Evolutionary conservation across 768 basidiomycete genomes (phyloP).

Genomic region (Scleroderma citrinum): DNA sequence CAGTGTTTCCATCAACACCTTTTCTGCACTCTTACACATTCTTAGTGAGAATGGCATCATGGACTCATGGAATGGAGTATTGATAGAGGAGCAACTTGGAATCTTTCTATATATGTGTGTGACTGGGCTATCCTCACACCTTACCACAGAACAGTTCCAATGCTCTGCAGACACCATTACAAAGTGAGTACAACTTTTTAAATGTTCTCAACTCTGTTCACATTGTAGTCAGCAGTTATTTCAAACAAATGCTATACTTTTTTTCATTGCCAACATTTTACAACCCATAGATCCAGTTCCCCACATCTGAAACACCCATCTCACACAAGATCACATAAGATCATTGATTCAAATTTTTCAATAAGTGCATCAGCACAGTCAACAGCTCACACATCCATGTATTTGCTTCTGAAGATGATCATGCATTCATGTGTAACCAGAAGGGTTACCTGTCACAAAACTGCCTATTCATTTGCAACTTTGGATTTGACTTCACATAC

Average conservation of each 20-base stretch:
- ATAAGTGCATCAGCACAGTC: neutral
- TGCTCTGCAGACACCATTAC: neutral
- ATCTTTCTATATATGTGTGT: neutral
- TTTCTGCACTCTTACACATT: conserved; percentile 4
- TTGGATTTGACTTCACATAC: conserved; percentile 6
- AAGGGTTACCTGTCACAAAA: conserved; percentile 13
- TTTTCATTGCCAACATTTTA: neutral
- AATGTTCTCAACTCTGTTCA: no score
- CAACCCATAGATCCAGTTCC: neutral
- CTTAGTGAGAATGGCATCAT: neutral
- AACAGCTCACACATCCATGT: neutral
- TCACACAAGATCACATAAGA: neutral
- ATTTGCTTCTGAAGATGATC: neutral
- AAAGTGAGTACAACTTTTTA: neutral
- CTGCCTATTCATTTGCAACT: conserved; percentile 7
- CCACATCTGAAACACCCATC: neutral
- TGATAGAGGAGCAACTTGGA: neutral
- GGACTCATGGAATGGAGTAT: neutral
- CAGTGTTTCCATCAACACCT: conserved; percentile 7
- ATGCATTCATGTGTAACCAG: neutral
- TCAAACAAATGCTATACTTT: neutral
- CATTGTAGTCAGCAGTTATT: neutral
- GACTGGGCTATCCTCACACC: neutral
- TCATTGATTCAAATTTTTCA: neutral
- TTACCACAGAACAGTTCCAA: neutral